phyloP scores from a whole-genome alignment of 805 yeast species.

The Yarrowia alimentaria region DNA sequence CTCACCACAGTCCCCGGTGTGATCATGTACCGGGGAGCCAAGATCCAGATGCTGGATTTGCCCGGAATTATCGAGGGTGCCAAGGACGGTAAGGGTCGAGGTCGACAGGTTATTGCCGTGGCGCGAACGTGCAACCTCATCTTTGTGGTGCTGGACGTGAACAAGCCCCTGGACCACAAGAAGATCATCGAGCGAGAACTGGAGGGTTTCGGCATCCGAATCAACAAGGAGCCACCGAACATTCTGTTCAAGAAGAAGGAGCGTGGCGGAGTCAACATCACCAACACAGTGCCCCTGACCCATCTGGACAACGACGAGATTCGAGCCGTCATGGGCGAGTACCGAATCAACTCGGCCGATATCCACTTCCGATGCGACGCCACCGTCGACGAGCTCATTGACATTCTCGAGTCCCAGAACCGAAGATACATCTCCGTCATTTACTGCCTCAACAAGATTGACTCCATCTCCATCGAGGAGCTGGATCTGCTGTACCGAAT shows the following conservation, averaged over 20 bases:
- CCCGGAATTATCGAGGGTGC: conserved; percentile 99
- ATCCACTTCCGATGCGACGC: conserved; percentile 97
- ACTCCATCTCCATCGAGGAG: conserved; percentile 90
- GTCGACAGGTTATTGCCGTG: conserved; percentile 97
- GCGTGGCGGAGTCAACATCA: conserved; percentile 91
- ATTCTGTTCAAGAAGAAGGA: conserved; percentile 89
- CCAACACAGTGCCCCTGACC: conserved; percentile 89
- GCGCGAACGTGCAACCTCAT: conserved; percentile 96
- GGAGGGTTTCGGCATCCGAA: conserved; percentile 96
- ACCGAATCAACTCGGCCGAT: conserved; percentile 92
- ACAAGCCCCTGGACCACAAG: conserved; percentile 93
- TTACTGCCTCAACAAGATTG: conserved; percentile 93
- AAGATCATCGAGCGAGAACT: conserved; percentile 90
- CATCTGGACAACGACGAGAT: conserved; percentile 90
- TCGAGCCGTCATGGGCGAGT: conserved; percentile 93
- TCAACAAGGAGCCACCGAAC: conserved; percentile 90
- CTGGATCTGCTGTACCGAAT: conserved; percentile 84
- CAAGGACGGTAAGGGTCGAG: conserved; percentile 97
- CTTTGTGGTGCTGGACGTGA: conserved; percentile 91
- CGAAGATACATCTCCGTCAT: conserved; percentile 95
- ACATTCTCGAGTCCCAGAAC: conserved; percentile 83
- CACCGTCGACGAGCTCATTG: conserved; percentile 93
- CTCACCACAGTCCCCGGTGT: conserved; percentile 97
- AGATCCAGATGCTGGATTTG: conserved; percentile 94
- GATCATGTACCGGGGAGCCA: conserved; percentile 93